Conservation (phyloP, 2,329 filamentous ascomycete species). For the Scopulariopsis brevicaulis region DNA sequence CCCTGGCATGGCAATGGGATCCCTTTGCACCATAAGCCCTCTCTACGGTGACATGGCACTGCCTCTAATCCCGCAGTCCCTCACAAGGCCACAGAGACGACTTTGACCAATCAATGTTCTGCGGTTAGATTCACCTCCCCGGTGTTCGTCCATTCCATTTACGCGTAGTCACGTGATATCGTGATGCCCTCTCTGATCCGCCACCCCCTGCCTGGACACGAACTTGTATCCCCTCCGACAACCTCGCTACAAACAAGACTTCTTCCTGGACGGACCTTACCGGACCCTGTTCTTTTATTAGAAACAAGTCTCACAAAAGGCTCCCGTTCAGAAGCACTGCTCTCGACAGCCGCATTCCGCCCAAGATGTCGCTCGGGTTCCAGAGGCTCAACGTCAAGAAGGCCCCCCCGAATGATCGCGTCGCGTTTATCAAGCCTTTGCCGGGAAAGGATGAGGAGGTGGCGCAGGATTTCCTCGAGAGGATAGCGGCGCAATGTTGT, state of each 20-base stretch:
- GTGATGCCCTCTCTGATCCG: background rate
- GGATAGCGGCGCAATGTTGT: conserved; percentile 72
- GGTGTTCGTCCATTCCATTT: background rate
- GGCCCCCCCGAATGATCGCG: conserved; percentile 63
- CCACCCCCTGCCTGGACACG: background rate
- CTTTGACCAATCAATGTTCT: too few relatives aligned
- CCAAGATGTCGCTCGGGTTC: conserved; percentile 63
- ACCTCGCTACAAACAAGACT: background rate
- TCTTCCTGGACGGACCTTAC: background rate
- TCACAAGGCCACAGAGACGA: background rate
- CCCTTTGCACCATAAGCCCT: background rate
- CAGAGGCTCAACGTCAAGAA: conserved; percentile 66
- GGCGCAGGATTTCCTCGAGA: conserved; percentile 61
- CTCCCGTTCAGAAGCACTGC: background rate
- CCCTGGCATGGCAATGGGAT: too few relatives aligned
- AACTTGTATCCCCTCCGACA: background rate
- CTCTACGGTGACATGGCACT: too few relatives aligned
- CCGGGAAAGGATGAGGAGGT: conserved; percentile 49
- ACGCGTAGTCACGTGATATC: conserved; percentile 2
- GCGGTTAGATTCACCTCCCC: too few relatives aligned
- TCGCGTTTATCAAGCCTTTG: conserved; percentile 78
- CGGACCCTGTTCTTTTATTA: background rate
- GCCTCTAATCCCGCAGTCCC: too few relatives aligned
- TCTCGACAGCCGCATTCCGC: background rate
- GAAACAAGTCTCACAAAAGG: background rate